Evolutionary conservation across 345 rosid genomes (phyloP).

Genomic region (Euphorbia peplus): DNA sequence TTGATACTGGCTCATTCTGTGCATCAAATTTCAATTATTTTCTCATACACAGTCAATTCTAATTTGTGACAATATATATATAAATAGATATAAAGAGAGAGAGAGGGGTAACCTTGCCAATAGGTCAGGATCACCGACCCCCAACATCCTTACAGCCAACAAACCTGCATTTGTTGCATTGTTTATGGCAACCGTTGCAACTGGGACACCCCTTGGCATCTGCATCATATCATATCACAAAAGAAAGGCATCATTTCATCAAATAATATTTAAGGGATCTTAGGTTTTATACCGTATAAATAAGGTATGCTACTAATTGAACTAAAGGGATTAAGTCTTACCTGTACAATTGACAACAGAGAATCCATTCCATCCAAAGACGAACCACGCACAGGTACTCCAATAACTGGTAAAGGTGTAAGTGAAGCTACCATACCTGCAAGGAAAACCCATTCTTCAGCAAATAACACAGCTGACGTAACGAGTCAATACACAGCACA

Average conservation of each 20-base stretch:
- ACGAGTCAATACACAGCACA: not conserved
- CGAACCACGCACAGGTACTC: slow-evolving; percentile 87
- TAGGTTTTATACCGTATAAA: not conserved
- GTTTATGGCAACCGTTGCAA: slow-evolving; percentile 87
- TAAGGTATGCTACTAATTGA: not conserved
- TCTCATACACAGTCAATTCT: not conserved
- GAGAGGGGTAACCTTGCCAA: slow-evolving; percentile 31
- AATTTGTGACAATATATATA: not conserved
- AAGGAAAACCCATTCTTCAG: slow-evolving; percentile 12
- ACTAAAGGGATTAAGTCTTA: slow-evolving; percentile 16
- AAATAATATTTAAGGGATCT: not conserved
- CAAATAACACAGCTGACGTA: not conserved
- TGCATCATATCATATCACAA: slow-evolving; percentile 20
- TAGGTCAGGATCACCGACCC: slow-evolving; percentile 64
- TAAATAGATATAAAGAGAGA: not conserved
- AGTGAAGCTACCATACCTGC: slow-evolving; percentile 94
- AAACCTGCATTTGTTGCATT: slow-evolving; percentile 87
- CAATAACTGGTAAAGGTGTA: slow-evolving; percentile 88
- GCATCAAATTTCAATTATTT: slow-evolving; percentile 1
- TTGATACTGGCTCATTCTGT: slow-evolving; percentile 88
- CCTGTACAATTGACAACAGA: slow-evolving; percentile 92
- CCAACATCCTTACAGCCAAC: slow-evolving; percentile 75
- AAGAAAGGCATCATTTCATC: not conserved
- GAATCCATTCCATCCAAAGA: slow-evolving; percentile 90
- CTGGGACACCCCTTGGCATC: slow-evolving; percentile 98